Evolutionary conservation across 257 asterid species (phyloP), one percentile per base, ranked within the genome.

Genomic region (Paulownia fortunei): DNA sequence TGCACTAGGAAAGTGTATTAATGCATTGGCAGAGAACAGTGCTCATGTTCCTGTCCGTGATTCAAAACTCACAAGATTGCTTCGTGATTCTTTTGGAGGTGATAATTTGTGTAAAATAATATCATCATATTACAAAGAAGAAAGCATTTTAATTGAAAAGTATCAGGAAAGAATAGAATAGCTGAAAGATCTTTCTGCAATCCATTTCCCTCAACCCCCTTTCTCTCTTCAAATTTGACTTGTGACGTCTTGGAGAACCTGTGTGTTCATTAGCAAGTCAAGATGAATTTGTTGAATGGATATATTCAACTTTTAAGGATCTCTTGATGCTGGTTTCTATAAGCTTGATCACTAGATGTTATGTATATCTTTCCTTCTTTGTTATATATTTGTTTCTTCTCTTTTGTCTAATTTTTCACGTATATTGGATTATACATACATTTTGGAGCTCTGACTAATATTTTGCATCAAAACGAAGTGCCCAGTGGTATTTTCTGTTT

Each of bases 51-150:
- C 97, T 60, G 92, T 92, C 30, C 93, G 98, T 23, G 98, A 94
- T 78, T 94, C 98, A 42, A 94, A 92, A 87, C 90, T 94, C 74
- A 94, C 98, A 56, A 89, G 98, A 73, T 75, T 94, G 86, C 98
- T 94, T 77, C 91, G 91, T 58, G 97, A 94, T 88, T 94, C 98
- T 65, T 92, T 94, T 86, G 98, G 98, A 89, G 98, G 98, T 92
- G 76, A 84, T 52, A 47, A 56, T 79, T 74, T 76, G 73, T 67
- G 12, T 49, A 19, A 23, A 54, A 32, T 39, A 44, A 70, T 42
- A 47, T 26, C 16, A 37, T 64, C 41, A 47, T 63, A 21, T 56
- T 69, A 39, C 34, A 70, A 41, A 32, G 2, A 39, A 62, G 63
- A 67, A 65, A 72, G 12, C 47, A 15, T 37, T 58, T 49, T 13